A percentile compares a stretch with the other conserved stretches of the same genome.
These are phyloP conservation scores for Drechslerella stenobrocha DNA, from an alignment of 2,329 filamentous ascomycete genomes.

Conservation along the genomic window DNA sequence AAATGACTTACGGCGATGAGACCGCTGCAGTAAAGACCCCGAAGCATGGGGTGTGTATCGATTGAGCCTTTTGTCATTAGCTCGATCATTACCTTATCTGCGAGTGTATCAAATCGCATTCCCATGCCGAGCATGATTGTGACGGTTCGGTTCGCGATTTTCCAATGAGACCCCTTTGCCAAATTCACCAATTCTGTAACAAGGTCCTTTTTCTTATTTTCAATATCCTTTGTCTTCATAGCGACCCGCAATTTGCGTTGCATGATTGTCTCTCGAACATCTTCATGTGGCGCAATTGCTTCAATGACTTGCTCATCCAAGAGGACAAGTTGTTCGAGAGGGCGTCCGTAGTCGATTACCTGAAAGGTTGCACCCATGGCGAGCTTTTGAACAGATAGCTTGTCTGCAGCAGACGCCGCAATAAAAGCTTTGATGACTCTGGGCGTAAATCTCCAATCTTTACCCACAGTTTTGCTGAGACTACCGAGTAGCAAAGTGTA, in stretches of 20 bases:
- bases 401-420: constrained; percentile 84
- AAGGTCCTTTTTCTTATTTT: constrained; percentile 77
- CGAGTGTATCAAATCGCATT: constrained; percentile 85
- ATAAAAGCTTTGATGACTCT: constrained; percentile 89
- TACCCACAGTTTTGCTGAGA: constrained; percentile 79
- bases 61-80: constrained; percentile 80
- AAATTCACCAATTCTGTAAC: constrained; percentile 78
- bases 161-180: constrained; percentile 86
- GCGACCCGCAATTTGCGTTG: constrained; percentile 66
- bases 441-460: constrained; percentile 94
- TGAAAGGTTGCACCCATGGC: constrained; percentile 79
- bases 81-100: constrained; percentile 77
- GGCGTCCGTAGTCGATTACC: constrained; percentile 87
- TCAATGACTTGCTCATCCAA: constrained; percentile 72
- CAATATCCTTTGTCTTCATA: constrained; percentile 60
- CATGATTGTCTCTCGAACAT: constrained; percentile 73
- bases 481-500: constrained; percentile 89
- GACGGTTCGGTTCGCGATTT: constrained; percentile 84
- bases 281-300: constrained; percentile 67
- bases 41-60: constrained; percentile 83
- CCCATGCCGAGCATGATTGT: constrained; percentile 89
- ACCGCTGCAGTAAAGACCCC: constrained; percentile 77
- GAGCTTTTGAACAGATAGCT: constrained; percentile 88
- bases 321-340: constrained; percentile 82
- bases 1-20: constrained; percentile 62